Evolutionary conservation across 148 eudicot genomes (phyloP).

Genomic region (Amaranthus palmeri): DNA sequence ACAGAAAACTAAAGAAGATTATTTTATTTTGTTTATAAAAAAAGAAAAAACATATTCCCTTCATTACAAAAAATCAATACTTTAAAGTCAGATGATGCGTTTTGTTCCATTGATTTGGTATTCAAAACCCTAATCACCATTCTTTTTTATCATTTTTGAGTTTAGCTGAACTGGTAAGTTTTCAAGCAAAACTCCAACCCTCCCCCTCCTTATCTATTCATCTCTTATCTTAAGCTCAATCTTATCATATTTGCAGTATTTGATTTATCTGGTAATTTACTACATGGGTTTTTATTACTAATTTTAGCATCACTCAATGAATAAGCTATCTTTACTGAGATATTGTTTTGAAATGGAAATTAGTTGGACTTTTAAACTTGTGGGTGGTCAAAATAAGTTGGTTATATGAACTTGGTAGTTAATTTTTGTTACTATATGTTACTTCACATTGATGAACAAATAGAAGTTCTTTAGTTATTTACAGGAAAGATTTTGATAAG

Average conservation of each 20-base stretch:
- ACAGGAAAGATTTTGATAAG: not conserved
- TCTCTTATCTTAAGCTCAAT: not conserved
- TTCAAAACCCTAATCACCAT: slow-evolving; percentile 26
- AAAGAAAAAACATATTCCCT: not conserved
- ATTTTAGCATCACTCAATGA: slow-evolving; percentile 5
- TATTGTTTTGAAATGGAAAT: not conserved
- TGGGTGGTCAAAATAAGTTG: not conserved
- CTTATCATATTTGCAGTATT: not conserved
- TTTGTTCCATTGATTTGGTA: slow-evolving; percentile 14
- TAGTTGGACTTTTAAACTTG: not conserved
- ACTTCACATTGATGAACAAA: not conserved
- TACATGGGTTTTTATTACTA: slow-evolving; percentile 2
- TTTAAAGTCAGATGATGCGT: slow-evolving; percentile 15
- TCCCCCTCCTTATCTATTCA: not conserved
- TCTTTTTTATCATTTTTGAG: not conserved
- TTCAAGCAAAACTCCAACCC: not conserved
- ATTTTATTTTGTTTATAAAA: not conserved
- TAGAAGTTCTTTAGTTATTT: slow-evolving; percentile 4
- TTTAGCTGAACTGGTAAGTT: slow-evolving; percentile 22
- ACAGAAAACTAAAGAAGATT: no score
- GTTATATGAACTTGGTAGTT: not conserved
- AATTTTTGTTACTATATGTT: not conserved
- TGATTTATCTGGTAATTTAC: not conserved
- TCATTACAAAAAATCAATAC: not conserved
- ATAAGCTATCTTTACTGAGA: not conserved